Base-by-base conservation (phyloP, 352 stramenopile species). In the Albugo candida region DNA sequence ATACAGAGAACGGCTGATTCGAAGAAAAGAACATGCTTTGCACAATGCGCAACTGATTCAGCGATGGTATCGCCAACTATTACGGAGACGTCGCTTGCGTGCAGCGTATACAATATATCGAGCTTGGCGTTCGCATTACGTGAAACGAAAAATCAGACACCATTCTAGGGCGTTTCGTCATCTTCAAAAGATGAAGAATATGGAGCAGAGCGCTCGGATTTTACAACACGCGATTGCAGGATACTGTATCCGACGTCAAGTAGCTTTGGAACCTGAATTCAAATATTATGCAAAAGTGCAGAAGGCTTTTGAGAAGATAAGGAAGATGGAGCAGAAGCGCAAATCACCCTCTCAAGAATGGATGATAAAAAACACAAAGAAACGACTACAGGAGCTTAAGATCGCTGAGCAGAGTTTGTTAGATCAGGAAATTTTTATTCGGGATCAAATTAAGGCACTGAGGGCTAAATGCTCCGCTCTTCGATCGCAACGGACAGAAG, bases 181-280 rank as follows among this genome's bases (percentile, higher is more conserved):
- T 10, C 39, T 70, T n/a, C 55, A 54, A 31, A 50, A 63, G 1
- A 43, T 62, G 6, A 51, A 58, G 19, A 53, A 49, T 5, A 54
- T 68, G 0, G 52, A 77, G 36, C 35, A 36, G 1, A 66, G 56
- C 10, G 70, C 72, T 1, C 55, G 62, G 6, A 34, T 81, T 0
- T 31, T 88, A 0, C 75, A 88, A 44, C 59, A 59, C 21, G 27
- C 56, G 1, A 34, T 88, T 0, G 70, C 52, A 0, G 55, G 13
- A 4, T 48, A 53, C 5, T 31, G 53, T 3, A 58, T 67, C 4
- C 60, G 67, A 13, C 49, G 48, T 13, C 58, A 63, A 1, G 27
- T 83, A 2, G 5, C 70, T 8, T 34, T 35, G 13, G 53, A 48
- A 10, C 27, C 49, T 0, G 56, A 37, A 12, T 45, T 53, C 27